phyloP scores from a whole-genome alignment of 208 protist genomes.

The Trypanosoma boissoni region DNA sequence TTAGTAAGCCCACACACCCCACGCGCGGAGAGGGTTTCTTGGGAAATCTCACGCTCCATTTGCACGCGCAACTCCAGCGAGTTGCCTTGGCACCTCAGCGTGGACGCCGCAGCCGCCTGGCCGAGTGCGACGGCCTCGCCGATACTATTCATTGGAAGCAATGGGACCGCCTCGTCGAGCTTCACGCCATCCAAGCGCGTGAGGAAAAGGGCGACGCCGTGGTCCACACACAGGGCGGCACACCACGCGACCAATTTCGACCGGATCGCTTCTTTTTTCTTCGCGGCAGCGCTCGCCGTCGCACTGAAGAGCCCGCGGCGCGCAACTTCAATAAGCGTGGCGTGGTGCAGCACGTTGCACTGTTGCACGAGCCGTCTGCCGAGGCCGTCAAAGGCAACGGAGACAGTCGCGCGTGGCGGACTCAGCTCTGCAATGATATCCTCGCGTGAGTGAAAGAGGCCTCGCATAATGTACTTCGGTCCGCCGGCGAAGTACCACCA shows the following conservation, averaged over 20 bases:
- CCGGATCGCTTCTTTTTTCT: too few relatives aligned
- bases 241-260: conserved; percentile 30
- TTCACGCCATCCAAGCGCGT: neutral
- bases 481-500: conserved; percentile 57
- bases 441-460: conserved; percentile 36
- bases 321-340: conserved; percentile 11
- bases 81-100: too few relatives aligned
- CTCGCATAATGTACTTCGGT: conserved; percentile 56
- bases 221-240: conserved; percentile 23
- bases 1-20: conserved; percentile 84
- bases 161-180: neutral
- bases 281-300: neutral
- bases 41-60: neutral
- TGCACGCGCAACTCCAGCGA: too few relatives aligned
- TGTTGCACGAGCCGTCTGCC: neutral
- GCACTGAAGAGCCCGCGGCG: conserved; percentile 7
- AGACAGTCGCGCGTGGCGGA: conserved; percentile 5
- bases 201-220: conserved; percentile 1
- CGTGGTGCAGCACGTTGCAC: conserved; percentile 14
- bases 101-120: too few relatives aligned
- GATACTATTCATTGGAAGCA: too few relatives aligned
- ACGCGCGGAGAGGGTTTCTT: conserved; percentile 14
- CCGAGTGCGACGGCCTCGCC: too few relatives aligned
- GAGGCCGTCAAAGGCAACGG: conserved; percentile 12
- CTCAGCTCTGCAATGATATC: conserved; percentile 22